A percentile compares a stretch with the other conserved stretches of the same genome.
These are phyloP conservation scores for Amphibolis antarctica DNA, from an alignment of 106 monocot genomes.

Conservation along the genomic window DNA sequence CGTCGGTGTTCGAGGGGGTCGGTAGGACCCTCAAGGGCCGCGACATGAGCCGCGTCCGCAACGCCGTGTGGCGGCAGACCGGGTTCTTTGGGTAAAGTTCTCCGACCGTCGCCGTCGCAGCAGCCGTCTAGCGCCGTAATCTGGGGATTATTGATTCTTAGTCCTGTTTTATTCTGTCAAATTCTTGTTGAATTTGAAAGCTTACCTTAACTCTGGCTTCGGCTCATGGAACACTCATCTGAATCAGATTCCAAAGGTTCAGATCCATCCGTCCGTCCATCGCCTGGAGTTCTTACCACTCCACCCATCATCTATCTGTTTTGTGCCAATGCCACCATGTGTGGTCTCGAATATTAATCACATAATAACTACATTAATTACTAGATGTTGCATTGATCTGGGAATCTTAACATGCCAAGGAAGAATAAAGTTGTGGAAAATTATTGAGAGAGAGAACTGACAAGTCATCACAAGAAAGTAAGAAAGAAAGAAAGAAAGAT, in stretches of 20 bases:
- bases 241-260: background rate
- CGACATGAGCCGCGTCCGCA: constrained; percentile 21
- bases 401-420: background rate
- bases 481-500: background rate
- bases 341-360: constrained; percentile 4
- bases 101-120: too few relatives aligned
- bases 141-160: background rate
- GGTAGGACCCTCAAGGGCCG: constrained; percentile 26
- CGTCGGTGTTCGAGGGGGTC: constrained; percentile 20
- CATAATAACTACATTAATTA: background rate
- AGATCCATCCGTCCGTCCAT: background rate
- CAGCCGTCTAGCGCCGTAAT: too few relatives aligned
- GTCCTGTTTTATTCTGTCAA: background rate
- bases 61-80: constrained; percentile 19
- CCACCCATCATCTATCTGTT: background rate
- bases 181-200: too few relatives aligned
- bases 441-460: constrained; percentile 1
- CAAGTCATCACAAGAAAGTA: background rate
- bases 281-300: background rate
- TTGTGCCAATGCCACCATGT: background rate
- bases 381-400: background rate
- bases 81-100: too few relatives aligned
- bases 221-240: too few relatives aligned
- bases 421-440: background rate
- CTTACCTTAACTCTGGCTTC: too few relatives aligned